These are phyloP conservation scores for Naumovozyma castellii DNA, from an alignment of 805 yeast genomes.

Conservation along the genomic window DNA sequence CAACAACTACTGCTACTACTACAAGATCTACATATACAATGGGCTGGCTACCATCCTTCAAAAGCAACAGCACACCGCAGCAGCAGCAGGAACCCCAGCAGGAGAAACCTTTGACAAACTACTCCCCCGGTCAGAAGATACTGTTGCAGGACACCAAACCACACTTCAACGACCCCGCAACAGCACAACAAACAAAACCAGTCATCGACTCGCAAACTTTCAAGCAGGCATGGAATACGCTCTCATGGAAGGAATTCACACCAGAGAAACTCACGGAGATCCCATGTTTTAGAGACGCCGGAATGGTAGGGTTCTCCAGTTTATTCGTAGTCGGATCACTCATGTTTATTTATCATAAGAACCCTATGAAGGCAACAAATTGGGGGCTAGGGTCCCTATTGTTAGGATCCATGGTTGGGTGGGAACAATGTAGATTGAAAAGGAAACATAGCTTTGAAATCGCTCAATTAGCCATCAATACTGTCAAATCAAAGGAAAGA, in stretches of 20 bases:
- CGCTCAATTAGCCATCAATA: conserved; percentile 59
- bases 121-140: conserved; percentile 29
- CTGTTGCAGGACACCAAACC: conserved; percentile 35
- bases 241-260: conserved; percentile 44
- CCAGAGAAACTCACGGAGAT: conserved; percentile 43
- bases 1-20: not conserved
- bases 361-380: conserved; percentile 52
- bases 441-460: conserved; percentile 58
- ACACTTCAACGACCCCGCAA: conserved; percentile 27
- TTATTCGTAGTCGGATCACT: conserved; percentile 62
- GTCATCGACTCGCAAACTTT: conserved; percentile 27
- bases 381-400: conserved; percentile 79
- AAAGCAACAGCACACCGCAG: not conserved
- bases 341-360: conserved; percentile 57
- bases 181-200: conserved; percentile 5
- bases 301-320: conserved; percentile 62
- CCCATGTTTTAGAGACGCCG: conserved; percentile 77
- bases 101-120: conserved; percentile 10
- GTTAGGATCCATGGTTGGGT: conserved; percentile 71
- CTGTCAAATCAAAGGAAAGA: conserved; percentile 29
- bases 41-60: not conserved
- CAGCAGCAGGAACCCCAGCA: not conserved
- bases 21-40: not conserved
- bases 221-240: conserved; percentile 33
- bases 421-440: conserved; percentile 84